These are phyloP conservation scores for Heracleum sosnowskyi DNA, from an alignment of 129 eudicot species.

Conservation along the genomic window DNA sequence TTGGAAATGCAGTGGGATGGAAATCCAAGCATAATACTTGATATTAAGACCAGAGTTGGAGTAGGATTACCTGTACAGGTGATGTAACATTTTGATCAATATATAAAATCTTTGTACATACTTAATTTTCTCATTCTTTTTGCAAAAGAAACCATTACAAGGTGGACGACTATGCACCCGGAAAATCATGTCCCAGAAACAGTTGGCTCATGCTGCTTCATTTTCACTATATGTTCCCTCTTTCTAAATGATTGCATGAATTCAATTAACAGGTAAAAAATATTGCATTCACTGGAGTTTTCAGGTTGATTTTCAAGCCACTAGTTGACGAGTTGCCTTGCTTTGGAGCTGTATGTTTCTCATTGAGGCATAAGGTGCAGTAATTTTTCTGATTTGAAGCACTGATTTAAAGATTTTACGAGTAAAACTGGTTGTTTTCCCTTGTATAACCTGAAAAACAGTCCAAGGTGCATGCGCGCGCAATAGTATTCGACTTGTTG, in stretches of 20 bases:
- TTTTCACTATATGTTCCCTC: not conserved
- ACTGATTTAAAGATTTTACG: not conserved
- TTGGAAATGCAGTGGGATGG: constrained; percentile 98
- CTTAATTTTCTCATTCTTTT: not conserved
- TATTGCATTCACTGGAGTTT: constrained; percentile 84
- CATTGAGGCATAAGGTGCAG: constrained; percentile 73
- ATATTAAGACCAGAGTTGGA: constrained; percentile 87
- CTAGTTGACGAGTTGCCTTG: constrained; percentile 84
- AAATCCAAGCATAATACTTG: constrained; percentile 86
- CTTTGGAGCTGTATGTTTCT: constrained; percentile 84
- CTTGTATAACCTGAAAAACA: not conserved
- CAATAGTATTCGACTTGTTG: not conserved
- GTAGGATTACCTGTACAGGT: constrained; percentile 96
- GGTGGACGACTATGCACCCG: too few species aligned
- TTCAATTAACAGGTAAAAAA: constrained; percentile 56
- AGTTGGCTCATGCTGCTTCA: not conserved
- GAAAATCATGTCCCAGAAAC: too few species aligned
- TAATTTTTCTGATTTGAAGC: not conserved
- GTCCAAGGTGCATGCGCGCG: not conserved
- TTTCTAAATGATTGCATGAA: not conserved
- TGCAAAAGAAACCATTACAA: not conserved
- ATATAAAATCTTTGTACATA: not conserved
- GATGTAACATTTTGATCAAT: constrained; percentile 2
- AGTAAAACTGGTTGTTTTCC: not conserved
- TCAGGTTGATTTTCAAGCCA: constrained; percentile 93